Conservation (phyloP, 2,329 filamentous ascomycete species). For the Mycosphaerella sp. region DNA sequence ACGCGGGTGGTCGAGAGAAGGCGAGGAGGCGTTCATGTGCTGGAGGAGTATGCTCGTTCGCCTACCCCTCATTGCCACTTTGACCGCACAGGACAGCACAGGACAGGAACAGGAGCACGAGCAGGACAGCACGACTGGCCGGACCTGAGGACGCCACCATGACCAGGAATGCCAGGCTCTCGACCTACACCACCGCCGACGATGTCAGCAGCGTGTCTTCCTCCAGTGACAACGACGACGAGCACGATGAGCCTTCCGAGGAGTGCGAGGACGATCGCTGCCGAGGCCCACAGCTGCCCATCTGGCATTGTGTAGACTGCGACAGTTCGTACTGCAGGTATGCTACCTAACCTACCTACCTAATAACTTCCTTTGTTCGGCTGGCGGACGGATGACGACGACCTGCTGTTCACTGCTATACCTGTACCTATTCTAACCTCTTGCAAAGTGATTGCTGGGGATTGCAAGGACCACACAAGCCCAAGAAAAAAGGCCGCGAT, state of each 20-base stretch:
- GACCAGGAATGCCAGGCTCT: conserved; percentile 4
- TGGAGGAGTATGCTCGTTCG: conserved; percentile 4
- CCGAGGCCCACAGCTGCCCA: conserved; percentile 21
- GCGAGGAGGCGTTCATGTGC: not conserved
- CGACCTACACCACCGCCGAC: conserved; percentile 1
- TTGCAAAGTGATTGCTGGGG: conserved; percentile 28
- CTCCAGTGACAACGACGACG: conserved; percentile 10
- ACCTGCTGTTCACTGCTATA: not conserved
- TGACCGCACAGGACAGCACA: not conserved
- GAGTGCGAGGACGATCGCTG: conserved; percentile 32
- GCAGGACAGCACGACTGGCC: not conserved
- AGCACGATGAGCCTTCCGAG: conserved; percentile 21
- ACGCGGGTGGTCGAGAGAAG: not conserved
- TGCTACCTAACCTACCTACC: not conserved
- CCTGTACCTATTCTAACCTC: not conserved
- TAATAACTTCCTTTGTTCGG: not conserved
- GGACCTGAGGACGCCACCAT: conserved; percentile 2
- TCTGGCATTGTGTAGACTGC: conserved; percentile 33
- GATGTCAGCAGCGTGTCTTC: conserved; percentile 13
- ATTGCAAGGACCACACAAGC: conserved; percentile 31
- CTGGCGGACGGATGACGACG: no score
- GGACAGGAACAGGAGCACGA: no score
- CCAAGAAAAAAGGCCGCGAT: conserved; percentile 32
- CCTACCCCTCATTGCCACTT: not conserved
- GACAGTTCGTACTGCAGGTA: conserved; percentile 33